Conservation (phyloP, 495 filamentous ascomycete genomes). For the Bryoglossum gracile region DNA sequence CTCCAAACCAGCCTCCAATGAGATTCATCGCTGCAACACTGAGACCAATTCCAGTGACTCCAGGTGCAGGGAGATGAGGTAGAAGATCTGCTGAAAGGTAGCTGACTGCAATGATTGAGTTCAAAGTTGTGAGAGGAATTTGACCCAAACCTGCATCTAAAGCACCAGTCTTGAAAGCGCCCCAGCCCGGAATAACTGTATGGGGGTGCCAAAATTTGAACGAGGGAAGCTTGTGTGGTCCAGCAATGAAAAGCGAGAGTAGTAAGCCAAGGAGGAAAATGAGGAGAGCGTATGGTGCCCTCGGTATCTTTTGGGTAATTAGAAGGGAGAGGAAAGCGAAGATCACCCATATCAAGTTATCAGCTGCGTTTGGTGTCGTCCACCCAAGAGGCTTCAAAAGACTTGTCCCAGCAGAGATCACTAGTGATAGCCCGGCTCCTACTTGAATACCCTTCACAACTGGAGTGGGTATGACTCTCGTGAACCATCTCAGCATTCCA, state of each 20-base stretch:
- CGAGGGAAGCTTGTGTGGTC: constrained; percentile 19
- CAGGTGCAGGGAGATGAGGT: constrained; percentile 56
- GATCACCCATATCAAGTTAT: constrained; percentile 69
- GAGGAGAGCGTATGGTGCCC: constrained; percentile 68
- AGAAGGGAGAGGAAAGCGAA: constrained; percentile 63
- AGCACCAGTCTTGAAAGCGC: constrained; percentile 23
- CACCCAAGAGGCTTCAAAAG: constrained; percentile 54
- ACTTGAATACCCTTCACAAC: constrained; percentile 93
- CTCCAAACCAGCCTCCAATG: constrained; percentile 79
- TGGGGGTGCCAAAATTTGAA: constrained; percentile 21
- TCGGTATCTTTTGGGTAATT: constrained; percentile 39
- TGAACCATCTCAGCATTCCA: constrained; percentile 62
- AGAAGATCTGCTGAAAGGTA: constrained; percentile 68
- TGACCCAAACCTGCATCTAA: constrained; percentile 66
- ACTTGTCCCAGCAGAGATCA: constrained; percentile 62
- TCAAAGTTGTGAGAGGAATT: constrained; percentile 81
- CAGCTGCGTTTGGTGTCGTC: constrained; percentile 50
- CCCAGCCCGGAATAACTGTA: constrained; percentile 13
- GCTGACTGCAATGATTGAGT: constrained; percentile 80
- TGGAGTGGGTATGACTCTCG: constrained; percentile 66
- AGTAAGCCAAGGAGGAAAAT: constrained; percentile 59
- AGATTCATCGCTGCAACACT: constrained; percentile 81
- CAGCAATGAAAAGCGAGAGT: constrained; percentile 42
- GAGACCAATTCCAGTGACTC: constrained; percentile 65
- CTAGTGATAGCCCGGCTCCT: constrained; percentile 74